Conservation (phyloP, 176 grass and related monocot genomes). For the Typha latifolia region DNA sequence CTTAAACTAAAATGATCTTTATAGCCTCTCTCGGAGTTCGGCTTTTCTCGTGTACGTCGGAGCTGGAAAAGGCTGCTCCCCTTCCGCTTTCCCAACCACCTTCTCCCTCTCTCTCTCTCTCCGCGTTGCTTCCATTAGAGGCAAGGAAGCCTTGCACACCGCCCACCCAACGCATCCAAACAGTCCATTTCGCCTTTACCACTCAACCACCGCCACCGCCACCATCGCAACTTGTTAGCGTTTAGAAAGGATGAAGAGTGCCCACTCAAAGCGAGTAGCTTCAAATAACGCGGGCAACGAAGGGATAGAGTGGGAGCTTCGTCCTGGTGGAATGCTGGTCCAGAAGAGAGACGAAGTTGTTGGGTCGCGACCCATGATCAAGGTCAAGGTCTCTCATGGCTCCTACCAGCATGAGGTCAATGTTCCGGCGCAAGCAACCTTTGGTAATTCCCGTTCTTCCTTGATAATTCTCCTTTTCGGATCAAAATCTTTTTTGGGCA, state of each 20-base stretch:
- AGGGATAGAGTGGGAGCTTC: conserved; percentile 70
- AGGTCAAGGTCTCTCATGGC: conserved; percentile 68
- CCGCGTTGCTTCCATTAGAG: conserved; percentile 35
- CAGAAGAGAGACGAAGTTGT: conserved; percentile 59
- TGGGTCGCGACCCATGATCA: conserved; percentile 32
- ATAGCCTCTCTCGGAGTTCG: background rate
- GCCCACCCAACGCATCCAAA: conserved; percentile 12
- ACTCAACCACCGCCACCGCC: background rate
- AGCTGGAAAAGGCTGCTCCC: background rate
- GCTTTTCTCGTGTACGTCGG: background rate
- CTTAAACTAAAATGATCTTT: background rate
- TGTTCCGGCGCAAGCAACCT: conserved; percentile 64
- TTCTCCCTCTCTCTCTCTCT: background rate
- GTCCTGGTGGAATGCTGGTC: conserved; percentile 84
- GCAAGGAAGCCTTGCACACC: conserved; percentile 30
- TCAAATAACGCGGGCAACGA: conserved; percentile 17
- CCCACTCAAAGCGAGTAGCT: background rate
- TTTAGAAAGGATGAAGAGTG: background rate
- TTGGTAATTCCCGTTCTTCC: conserved; percentile 35
- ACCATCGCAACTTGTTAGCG: background rate
- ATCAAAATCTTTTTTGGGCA: background rate
- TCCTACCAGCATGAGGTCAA: conserved; percentile 47
- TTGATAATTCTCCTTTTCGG: background rate
- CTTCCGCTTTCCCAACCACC: background rate
- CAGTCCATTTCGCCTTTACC: conserved; percentile 30